Percentiles rank a stretch among this genome's conserved stretches.
Conservation (phyloP, 768 basidiomycete genomes). For the Trametes gibbosa region DNA sequence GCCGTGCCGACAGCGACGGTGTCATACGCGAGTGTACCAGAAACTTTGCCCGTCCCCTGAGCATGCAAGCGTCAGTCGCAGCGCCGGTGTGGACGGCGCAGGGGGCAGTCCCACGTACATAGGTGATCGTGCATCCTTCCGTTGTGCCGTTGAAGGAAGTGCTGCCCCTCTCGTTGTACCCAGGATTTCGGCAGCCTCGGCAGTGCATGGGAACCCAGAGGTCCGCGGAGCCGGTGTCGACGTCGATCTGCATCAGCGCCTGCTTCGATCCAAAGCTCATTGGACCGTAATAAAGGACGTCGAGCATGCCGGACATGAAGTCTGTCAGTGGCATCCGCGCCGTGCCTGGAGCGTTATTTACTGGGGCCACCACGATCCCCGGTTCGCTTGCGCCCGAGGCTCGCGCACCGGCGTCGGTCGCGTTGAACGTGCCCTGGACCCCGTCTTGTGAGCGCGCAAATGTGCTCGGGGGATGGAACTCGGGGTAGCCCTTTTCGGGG, state of each 20-base stretch:
- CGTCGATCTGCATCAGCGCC: slow-evolving; percentile 52
- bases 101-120: slow-evolving; percentile 36
- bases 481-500: slow-evolving; percentile 23
- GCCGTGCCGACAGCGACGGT: slow-evolving; percentile 45
- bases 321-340: slow-evolving; percentile 36
- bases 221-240: slow-evolving; percentile 71
- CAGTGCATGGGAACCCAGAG: slow-evolving; percentile 54
- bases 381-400: neutral
- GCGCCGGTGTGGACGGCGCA: too few species aligned
- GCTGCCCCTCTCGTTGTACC: slow-evolving; percentile 41
- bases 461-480: slow-evolving; percentile 21
- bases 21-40: slow-evolving; percentile 50
- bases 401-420: neutral
- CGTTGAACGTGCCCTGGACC: neutral
- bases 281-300: slow-evolving; percentile 48
- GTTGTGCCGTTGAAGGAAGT: slow-evolving; percentile 37
- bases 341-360: slow-evolving; percentile 15
- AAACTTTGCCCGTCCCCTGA: slow-evolving; percentile 53
- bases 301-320: slow-evolving; percentile 36
- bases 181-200: slow-evolving; percentile 34
- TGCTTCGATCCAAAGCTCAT: slow-evolving; percentile 53
- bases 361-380: slow-evolving; percentile 11
- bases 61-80: neutral
- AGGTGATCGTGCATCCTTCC: slow-evolving; percentile 38
- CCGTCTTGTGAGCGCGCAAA: neutral